Base-by-base conservation (phyloP, 2,329 filamentous ascomycete species). In the Exophiala sp. region DNA sequence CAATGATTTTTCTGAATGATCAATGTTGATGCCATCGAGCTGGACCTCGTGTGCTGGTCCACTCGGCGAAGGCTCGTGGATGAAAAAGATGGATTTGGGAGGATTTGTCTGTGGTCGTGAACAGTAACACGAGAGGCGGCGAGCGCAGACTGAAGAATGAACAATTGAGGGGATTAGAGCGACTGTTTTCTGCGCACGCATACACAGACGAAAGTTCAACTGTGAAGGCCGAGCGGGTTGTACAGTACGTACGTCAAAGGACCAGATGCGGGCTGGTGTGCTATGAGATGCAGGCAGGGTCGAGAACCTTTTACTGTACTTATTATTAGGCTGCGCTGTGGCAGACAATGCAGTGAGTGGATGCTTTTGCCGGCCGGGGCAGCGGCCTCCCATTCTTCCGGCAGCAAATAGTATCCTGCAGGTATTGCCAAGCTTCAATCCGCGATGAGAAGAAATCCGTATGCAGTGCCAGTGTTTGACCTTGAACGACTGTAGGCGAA, bases 1-100 rank as follows among this genome's bases (percentile, higher is more conserved):
- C 33, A 52, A 32, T 24, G 38, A 34, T 24, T 41, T 39, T 38
- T 42, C 16, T 24, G 36, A 14, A 21, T 14, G 24, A 21, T 43
- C 12, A 18, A 16, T 44, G 20, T 42, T 18, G 35, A 20, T 40
- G 50, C 54, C 57, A 54, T 57, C 24, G 14, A 18, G n/a, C 18
- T 44, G 36, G 18, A 50, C 38, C 33, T 34, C 48, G 20, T 29
- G 21, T 43, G 41, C 21, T 43, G 41, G 41, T 11, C 21, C 41
- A 24, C 10, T 20, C 41, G 29, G n/a, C n/a, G 21, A 8, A 43
- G 11, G 41, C 21, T 38, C 11, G 35, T 38, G 10, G 35, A 38
- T 12, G 11, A 12, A 10, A 38, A 5, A 16, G 35, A 38, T 5
- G 10, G 14, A 11, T 29, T 29, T 8, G 5, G 24, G 7, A 29